Percentiles rank a stretch among this genome's conserved stretches.
phyloP scores from a whole-genome alignment of 139 green algal genomes.

The Asterochloris erici region DNA sequence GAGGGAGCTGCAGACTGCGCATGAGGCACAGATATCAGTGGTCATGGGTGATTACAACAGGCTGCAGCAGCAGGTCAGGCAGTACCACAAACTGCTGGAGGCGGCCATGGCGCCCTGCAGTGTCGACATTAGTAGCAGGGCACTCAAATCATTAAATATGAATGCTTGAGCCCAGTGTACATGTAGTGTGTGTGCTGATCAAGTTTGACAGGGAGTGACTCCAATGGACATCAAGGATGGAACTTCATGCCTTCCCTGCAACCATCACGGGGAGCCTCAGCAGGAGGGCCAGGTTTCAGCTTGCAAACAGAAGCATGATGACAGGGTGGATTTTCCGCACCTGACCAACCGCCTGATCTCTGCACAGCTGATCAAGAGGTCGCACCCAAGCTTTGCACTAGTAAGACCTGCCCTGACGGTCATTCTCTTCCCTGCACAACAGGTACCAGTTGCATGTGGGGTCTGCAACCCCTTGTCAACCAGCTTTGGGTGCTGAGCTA shows the following conservation, averaged over 20 bases:
- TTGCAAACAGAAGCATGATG: too few relatives aligned
- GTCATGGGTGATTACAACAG: slow-evolving; percentile 42
- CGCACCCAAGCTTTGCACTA: slow-evolving; percentile 17
- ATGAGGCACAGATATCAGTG: slow-evolving; percentile 31
- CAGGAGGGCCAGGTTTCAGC: too few relatives aligned
- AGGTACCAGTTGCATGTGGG: background rate
- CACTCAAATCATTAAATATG: background rate
- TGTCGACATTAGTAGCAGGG: background rate
- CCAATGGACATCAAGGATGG: too few relatives aligned
- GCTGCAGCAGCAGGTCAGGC: slow-evolving; percentile 32
- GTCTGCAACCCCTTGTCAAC: background rate
- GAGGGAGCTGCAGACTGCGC: slow-evolving; percentile 31
- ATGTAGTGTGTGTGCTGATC: background rate
- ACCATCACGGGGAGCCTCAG: too few relatives aligned
- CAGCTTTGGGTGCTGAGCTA: background rate
- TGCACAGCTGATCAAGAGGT: slow-evolving; percentile 18
- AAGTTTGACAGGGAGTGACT: too few relatives aligned
- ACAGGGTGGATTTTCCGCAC: background rate
- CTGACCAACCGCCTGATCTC: slow-evolving; percentile 19
- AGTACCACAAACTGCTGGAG: slow-evolving; percentile 45
- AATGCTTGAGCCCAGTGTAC: background rate
- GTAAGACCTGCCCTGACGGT: slow-evolving; percentile 14
- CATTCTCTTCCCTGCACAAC: slow-evolving; percentile 28
- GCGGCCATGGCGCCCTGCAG: slow-evolving; percentile 25
- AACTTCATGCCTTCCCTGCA: too few relatives aligned